These are phyloP conservation scores for Leccinum subgranulosum DNA, from an alignment of 768 basidiomycete species.

Conservation along the genomic window DNA sequence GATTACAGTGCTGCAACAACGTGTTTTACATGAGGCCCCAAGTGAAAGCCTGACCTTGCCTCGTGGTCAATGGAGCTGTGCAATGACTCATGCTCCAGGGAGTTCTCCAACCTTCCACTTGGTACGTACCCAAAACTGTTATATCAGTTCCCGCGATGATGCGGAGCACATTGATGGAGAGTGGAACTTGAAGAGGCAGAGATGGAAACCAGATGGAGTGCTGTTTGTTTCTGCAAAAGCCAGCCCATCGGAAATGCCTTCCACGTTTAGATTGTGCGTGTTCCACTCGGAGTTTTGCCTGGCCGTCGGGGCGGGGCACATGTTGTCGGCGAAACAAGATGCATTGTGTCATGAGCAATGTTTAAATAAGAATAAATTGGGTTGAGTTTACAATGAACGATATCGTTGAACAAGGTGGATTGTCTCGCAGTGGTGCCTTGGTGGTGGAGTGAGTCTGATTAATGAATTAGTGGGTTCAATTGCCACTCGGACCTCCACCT, in stretches of 20 bases:
- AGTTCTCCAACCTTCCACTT: no score
- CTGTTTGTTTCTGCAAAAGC: background rate
- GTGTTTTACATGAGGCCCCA: background rate
- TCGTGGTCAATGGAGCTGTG: background rate
- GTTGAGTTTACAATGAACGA: background rate
- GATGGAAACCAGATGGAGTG: background rate
- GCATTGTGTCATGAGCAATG: background rate
- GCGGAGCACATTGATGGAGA: background rate
- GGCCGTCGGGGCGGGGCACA: background rate
- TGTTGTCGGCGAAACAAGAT: background rate
- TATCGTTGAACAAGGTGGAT: background rate
- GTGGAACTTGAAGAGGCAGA: background rate
- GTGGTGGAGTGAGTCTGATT: background rate
- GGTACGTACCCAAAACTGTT: background rate
- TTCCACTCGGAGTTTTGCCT: background rate
- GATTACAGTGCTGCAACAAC: background rate
- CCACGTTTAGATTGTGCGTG: background rate
- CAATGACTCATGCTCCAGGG: background rate
- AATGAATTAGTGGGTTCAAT: no score
- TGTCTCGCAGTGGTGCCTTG: background rate
- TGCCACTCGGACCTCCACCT: no score
- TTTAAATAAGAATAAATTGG: background rate
- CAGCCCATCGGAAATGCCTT: no score
- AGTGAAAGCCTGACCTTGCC: background rate
- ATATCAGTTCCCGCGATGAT: no score